Conservation (phyloP, 306 rosid genomes). For the Quercus bicolor region DNA sequence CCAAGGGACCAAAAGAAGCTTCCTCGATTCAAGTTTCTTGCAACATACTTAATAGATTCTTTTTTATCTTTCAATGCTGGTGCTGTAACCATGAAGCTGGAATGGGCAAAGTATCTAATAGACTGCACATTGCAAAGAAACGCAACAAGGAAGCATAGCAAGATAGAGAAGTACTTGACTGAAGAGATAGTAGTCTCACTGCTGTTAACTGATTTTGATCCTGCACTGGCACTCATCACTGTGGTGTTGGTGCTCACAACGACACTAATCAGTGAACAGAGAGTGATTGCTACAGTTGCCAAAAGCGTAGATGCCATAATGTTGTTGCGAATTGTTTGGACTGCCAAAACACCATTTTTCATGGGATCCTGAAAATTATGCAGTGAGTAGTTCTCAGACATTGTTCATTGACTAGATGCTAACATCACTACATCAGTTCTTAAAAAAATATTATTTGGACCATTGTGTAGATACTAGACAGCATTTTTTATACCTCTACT, state of each 20-base stretch:
- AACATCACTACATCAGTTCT: too few species aligned
- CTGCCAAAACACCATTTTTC: conserved; percentile 78
- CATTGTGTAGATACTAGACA: too few species aligned
- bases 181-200: conserved; percentile 45
- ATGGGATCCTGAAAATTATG: conserved; percentile 61
- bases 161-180: conserved; percentile 56
- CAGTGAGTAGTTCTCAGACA: conserved; percentile 1
- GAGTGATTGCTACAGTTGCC: conserved; percentile 81
- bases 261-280: conserved; percentile 74
- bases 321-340: conserved; percentile 83
- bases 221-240: conserved; percentile 26
- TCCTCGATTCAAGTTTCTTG: conserved; percentile 69
- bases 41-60: conserved; percentile 48
- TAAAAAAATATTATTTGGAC: too few species aligned
- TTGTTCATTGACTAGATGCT: not conserved
- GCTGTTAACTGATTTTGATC: conserved; percentile 45
- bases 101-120: conserved; percentile 71
- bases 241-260: conserved; percentile 51
- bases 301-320: conserved; percentile 84
- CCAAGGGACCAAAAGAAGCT: conserved; percentile 76
- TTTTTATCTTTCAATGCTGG: conserved; percentile 51
- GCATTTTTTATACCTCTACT: too few species aligned
- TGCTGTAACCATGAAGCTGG: conserved; percentile 74
- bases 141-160: conserved; percentile 78
- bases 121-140: conserved; percentile 82